These are phyloP conservation scores for Sugiyamaella smithiae DNA, from an alignment of 805 yeast species.

Conservation along the genomic window DNA sequence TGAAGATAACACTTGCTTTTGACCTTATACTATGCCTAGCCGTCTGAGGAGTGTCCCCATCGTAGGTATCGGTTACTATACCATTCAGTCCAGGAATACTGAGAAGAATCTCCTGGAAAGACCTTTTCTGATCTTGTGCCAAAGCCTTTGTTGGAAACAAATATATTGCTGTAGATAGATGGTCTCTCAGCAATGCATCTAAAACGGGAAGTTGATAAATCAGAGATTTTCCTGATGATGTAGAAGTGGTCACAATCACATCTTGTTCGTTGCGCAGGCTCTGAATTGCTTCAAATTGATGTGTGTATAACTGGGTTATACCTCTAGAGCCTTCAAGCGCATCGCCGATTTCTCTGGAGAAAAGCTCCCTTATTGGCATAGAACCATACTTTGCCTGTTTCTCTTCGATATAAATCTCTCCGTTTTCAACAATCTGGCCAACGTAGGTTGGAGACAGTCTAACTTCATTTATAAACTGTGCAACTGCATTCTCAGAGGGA, in stretches of 20 bases:
- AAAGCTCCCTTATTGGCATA: conserved; percentile 33
- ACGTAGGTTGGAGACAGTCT: conserved; percentile 49
- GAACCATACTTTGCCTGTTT: conserved; percentile 43
- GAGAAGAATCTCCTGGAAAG: conserved; percentile 52
- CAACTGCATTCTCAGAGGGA: conserved; percentile 38
- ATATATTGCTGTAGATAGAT: conserved; percentile 63
- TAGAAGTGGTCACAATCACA: conserved; percentile 88
- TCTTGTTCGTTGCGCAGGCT: conserved; percentile 52
- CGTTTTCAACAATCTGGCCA: conserved; percentile 58
- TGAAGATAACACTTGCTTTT: conserved; percentile 75
- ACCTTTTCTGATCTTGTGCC: conserved; percentile 92
- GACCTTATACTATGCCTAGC: conserved; percentile 54
- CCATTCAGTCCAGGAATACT: conserved; percentile 44
- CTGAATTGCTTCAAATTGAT: conserved; percentile 77
- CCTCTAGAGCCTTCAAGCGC: conserved; percentile 49
- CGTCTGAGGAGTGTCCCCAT: conserved; percentile 81
- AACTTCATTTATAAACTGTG: conserved; percentile 49
- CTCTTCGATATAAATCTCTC: conserved; percentile 44
- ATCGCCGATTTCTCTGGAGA: conserved; percentile 51
- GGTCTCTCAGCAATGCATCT: conserved; percentile 25
- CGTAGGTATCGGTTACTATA: conserved; percentile 72
- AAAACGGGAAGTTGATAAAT: conserved; percentile 88
- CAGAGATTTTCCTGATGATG: conserved; percentile 93
- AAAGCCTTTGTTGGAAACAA: conserved; percentile 96
- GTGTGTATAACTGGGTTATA: conserved; percentile 61